These are phyloP conservation scores for Exutisphaerella laricina DNA, from an alignment of 2,329 filamentous ascomycete species.

Conservation along the genomic window DNA sequence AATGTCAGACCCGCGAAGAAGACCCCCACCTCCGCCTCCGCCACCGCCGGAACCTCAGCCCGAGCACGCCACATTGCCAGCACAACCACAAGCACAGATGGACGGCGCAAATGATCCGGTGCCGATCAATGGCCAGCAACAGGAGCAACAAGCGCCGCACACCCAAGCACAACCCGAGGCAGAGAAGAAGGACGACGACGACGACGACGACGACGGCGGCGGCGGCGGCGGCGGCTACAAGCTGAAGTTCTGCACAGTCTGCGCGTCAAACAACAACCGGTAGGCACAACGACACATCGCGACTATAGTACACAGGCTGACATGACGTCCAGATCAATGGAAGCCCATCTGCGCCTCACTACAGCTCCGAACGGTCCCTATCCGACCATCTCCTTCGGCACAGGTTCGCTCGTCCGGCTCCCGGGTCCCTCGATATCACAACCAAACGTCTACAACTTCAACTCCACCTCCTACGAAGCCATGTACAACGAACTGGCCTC, in stretches of 20 bases:
- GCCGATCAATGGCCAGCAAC: not conserved
- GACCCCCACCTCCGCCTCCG: slow-evolving; percentile 34
- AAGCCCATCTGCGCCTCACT: slow-evolving; percentile 91
- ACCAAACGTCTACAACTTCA: slow-evolving; percentile 97
- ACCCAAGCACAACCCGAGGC: slow-evolving; percentile 20
- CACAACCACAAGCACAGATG: slow-evolving; percentile 32
- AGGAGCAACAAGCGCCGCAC: slow-evolving; percentile 13
- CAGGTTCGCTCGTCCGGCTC: slow-evolving; percentile 86
- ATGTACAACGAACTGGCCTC: slow-evolving; percentile 87
- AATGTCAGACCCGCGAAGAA: slow-evolving; percentile 41
- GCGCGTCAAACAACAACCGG: slow-evolving; percentile 96
- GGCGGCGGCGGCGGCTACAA: slow-evolving; percentile 78
- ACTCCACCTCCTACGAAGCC: slow-evolving; percentile 87
- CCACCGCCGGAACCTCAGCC: slow-evolving; percentile 44
- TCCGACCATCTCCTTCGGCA: slow-evolving; percentile 97
- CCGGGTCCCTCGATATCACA: slow-evolving; percentile 87
- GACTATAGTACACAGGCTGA: slow-evolving; percentile 6
- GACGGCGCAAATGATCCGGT: slow-evolving; percentile 16
- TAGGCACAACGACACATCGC: slow-evolving; percentile 39
- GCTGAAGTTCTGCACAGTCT: slow-evolving; percentile 97
- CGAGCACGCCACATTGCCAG: slow-evolving; percentile 21
- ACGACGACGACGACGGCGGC: too few relatives aligned
- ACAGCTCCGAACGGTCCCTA: slow-evolving; percentile 57
- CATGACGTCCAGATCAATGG: slow-evolving; percentile 69
- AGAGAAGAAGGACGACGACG: slow-evolving; percentile 38